phyloP scores from a whole-genome alignment of 192 early-diverging fungal genomes.

The Entomortierella chlamydospora region DNA sequence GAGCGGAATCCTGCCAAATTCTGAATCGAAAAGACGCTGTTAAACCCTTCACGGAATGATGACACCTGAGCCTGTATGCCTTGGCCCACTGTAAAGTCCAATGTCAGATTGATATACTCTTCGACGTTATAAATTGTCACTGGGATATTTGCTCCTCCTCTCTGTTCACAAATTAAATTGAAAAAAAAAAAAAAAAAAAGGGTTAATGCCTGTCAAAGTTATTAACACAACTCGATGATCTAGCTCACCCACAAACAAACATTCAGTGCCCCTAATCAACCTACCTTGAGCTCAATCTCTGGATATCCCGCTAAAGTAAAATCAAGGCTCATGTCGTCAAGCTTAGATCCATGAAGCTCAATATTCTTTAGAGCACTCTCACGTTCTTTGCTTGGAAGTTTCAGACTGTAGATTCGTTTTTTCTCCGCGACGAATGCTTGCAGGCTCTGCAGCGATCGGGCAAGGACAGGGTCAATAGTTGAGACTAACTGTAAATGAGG shows the following conservation, averaged over 20 bases:
- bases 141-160: conserved; percentile 68
- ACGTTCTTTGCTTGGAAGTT: conserved; percentile 60
- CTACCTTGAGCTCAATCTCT: conserved; percentile 69
- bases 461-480: conserved; percentile 74
- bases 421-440: conserved; percentile 74
- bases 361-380: conserved; percentile 59
- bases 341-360: conserved; percentile 60
- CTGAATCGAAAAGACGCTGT: conserved; percentile 78
- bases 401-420: conserved; percentile 62
- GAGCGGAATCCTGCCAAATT: conserved; percentile 77
- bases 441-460: conserved; percentile 73
- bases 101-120: conserved; percentile 76
- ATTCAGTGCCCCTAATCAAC: too few relatives aligned
- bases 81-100: conserved; percentile 70
- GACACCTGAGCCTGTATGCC: conserved; percentile 78
- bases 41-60: conserved; percentile 87
- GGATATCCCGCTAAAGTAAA: conserved; percentile 90
- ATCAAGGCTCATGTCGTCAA: conserved; percentile 82
- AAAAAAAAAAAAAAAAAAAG: too few relatives aligned
- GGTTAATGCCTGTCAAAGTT: background rate
- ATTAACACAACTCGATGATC: background rate
- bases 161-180: conserved; percentile 9
- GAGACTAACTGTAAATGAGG: conserved; percentile 45
- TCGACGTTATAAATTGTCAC: conserved; percentile 89
- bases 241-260: too few relatives aligned